Evolutionary conservation across 208 protist genomes (phyloP).

Genomic region (Eutreptiella sp.): DNA sequence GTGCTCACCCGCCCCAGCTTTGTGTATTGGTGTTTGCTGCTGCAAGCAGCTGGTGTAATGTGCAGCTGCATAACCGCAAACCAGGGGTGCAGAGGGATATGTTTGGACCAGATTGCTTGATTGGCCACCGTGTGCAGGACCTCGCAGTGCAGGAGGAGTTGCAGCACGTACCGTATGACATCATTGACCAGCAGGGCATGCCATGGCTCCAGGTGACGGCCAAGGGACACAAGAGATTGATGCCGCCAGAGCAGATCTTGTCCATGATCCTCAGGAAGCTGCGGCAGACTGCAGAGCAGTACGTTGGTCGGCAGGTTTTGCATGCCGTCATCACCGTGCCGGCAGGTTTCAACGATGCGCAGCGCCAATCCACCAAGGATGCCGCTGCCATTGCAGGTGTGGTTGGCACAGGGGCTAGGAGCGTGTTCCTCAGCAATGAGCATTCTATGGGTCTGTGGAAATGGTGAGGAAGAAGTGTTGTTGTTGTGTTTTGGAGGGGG

Average conservation of each 20-base stretch:
- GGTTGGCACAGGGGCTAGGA: slow-evolving; percentile 72
- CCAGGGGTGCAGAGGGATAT: slow-evolving; percentile 65
- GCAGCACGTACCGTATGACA: slow-evolving; percentile 69
- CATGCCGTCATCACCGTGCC: slow-evolving; percentile 77
- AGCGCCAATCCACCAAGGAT: slow-evolving; percentile 85
- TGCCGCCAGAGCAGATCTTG: slow-evolving; percentile 80
- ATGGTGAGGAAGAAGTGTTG: slow-evolving; percentile 64
- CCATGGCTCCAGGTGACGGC: slow-evolving; percentile 53
- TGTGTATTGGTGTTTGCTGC: no score
- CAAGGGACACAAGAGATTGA: slow-evolving; percentile 51
- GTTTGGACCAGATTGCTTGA: slow-evolving; percentile 78
- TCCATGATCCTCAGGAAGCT: slow-evolving; percentile 82
- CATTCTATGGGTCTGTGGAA: slow-evolving; percentile 83
- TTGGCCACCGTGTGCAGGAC: slow-evolving; percentile 63
- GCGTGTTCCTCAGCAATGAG: slow-evolving; percentile 92
- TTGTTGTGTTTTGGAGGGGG: slow-evolving; percentile 46
- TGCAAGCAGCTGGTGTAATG: slow-evolving; percentile 84
- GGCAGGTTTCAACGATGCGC: slow-evolving; percentile 84
- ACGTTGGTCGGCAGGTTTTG: slow-evolving; percentile 53
- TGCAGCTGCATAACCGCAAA: slow-evolving; percentile 71
- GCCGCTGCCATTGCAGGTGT: slow-evolving; percentile 80
- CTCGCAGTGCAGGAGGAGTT: slow-evolving; percentile 74
- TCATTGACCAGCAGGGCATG: slow-evolving; percentile 62
- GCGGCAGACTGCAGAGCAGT: slow-evolving; percentile 76
- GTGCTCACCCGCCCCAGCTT: no score